Evolutionary conservation across 164 flowering plant genomes (phyloP), one percentile per base, ranked within the genome.

Genomic region (Sextonia rubra): DNA sequence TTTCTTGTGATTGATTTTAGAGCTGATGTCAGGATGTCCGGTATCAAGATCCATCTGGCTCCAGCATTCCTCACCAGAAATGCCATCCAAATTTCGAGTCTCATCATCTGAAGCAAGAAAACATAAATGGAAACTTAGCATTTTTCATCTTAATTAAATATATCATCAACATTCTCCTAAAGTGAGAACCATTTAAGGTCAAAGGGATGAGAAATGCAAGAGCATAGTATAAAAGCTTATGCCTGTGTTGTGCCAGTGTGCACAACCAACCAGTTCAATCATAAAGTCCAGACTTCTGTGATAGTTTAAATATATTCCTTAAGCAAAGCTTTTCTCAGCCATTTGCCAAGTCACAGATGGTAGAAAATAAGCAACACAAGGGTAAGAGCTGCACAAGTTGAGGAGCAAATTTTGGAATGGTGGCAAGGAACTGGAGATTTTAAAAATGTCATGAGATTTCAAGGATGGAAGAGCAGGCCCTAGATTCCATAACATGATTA

Each of bases 101-200:
- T 68, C 88, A 63, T 80, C 83, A 75, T 79, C 91, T 89, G 83
- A 70, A 70, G 26, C 48, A 77, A 55, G 60, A 77, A 60, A 73
- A 61, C 12, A 24, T 2, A 1, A 52, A 52, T 5, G n/a, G 14
- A 14, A 52, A 52, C 20, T 52, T 37, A 7, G 44, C 11, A 37
- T 37, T 37, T 37, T 37, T 37, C 44, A 37, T 32, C 4, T 32
- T 30, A 30, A 30, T 30, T 30, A 30, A 4, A 30, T 32, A 32
- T 32, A 32, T 32, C 44, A 32, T 32, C 44, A 37, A 5, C 8
- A 9, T 37, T 37, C 44, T 37, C 44, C 44, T 7, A 2, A 8
- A 37, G 44, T 37, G 8, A 5, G 44, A 37, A 9, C 44, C 44
- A 37, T 37, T 9, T 7, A 37, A 9, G 44, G 44, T 37, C 44